phyloP scores from a whole-genome alignment of 1,139 yeast genomes.

The Hyphopichia wangnamkhiaoensis region DNA sequence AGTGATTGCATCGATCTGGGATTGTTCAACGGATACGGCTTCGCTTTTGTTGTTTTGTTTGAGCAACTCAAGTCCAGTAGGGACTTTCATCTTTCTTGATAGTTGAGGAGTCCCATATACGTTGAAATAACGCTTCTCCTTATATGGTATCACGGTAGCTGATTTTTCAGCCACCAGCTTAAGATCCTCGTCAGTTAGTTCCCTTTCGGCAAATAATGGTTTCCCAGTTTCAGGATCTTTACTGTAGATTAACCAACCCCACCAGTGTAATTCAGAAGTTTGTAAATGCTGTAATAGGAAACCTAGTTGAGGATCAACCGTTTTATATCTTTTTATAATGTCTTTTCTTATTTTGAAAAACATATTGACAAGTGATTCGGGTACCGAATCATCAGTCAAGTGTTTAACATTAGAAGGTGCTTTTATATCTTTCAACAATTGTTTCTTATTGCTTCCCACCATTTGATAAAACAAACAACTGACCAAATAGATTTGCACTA shows the following conservation, averaged over 20 bases:
- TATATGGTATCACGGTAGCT: conserved; percentile 26
- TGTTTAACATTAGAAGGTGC: conserved; percentile 37
- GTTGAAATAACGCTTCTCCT: conserved; percentile 41
- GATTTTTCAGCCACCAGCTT: conserved; percentile 16
- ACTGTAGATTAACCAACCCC: conserved; percentile 44
- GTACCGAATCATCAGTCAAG: conserved; percentile 34
- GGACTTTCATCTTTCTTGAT: conserved; percentile 40
- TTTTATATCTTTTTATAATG: conserved; percentile 20
- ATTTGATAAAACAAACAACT: conserved; percentile 34
- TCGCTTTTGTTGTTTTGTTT: conserved; percentile 4
- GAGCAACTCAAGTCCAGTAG: conserved; percentile 31
- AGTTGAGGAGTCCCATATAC: conserved; percentile 47
- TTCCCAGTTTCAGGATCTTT: conserved; percentile 35
- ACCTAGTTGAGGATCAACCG: conserved; percentile 27
- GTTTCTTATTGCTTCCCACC: conserved; percentile 21
- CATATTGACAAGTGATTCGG: conserved; percentile 23
- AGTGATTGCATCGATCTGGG: conserved; percentile 11
- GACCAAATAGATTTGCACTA: conserved; percentile 35
- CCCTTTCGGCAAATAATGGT: conserved; percentile 27
- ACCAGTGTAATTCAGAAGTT: conserved; percentile 38
- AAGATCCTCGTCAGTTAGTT: conserved; percentile 25
- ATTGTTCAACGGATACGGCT: conserved; percentile 9
- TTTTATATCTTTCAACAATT: conserved; percentile 23
- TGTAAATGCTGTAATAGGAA: conserved; percentile 30
- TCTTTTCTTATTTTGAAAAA: conserved; percentile 30